Percentiles rank a stretch among this genome's conserved stretches.
Conservation (phyloP, 1,139 yeast species). For the Pichia sp. region DNA sequence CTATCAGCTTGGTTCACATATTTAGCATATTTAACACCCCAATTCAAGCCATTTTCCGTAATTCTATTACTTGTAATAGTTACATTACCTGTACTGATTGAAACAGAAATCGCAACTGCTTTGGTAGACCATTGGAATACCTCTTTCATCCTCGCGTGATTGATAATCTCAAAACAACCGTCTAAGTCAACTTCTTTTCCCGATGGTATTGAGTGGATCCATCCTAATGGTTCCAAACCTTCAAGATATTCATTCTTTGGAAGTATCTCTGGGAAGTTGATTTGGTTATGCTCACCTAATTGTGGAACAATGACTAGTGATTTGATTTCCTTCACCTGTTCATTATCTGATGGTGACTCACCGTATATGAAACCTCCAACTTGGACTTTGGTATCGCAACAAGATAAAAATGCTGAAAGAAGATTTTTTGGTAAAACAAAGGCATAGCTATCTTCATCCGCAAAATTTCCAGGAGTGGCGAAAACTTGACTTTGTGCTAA, state of each 20-base stretch:
- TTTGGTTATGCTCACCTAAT: conserved; percentile 61
- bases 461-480: conserved; percentile 55
- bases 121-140: conserved; percentile 32
- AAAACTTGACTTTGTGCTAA: conserved; percentile 71
- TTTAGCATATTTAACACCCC: conserved; percentile 71
- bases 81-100: conserved; percentile 80
- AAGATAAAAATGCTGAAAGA: conserved; percentile 67
- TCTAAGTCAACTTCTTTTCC: conserved; percentile 42
- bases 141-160: conserved; percentile 43
- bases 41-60: conserved; percentile 57
- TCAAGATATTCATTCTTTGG: conserved; percentile 36
- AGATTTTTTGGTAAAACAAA: conserved; percentile 79
- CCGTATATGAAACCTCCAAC: conserved; percentile 82
- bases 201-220: conserved; percentile 73
- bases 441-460: conserved; percentile 51
- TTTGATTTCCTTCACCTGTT: conserved; percentile 67
- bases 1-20: conserved; percentile 28
- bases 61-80: conserved; percentile 63
- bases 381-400: conserved; percentile 76
- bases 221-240: conserved; percentile 60
- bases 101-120: conserved; percentile 54
- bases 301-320: conserved; percentile 84
- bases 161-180: conserved; percentile 67
- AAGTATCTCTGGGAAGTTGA: conserved; percentile 49
- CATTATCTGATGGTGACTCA: conserved; percentile 59